These are phyloP conservation scores for Bruguiera hainesii DNA, from an alignment of 441 rosid species.

Conservation along the genomic window DNA sequence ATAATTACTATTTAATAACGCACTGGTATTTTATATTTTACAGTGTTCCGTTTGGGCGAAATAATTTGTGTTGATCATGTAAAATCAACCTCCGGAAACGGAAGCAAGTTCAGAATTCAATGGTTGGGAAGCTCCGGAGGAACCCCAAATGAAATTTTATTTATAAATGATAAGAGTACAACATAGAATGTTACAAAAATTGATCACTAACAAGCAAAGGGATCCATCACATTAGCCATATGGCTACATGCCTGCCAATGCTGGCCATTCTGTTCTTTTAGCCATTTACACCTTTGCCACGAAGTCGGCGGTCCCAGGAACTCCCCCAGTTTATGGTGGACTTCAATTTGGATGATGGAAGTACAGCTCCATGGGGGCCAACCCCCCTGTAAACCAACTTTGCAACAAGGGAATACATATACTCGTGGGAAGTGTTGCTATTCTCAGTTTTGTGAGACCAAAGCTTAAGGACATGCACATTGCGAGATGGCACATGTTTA, in stretches of 20 bases:
- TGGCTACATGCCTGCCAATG: constrained; percentile 12
- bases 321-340: constrained; percentile 12
- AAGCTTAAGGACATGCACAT: not conserved
- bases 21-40: too few species aligned
- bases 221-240: constrained; percentile 5
- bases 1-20: too few species aligned
- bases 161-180: constrained; percentile 15
- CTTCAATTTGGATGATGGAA: not conserved
- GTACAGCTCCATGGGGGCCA: not conserved
- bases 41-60: too few species aligned
- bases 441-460: not conserved
- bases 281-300: constrained; percentile 18
- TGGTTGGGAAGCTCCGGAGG: not conserved
- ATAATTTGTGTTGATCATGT: too few species aligned
- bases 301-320: too few species aligned
- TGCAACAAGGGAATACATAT: too few species aligned
- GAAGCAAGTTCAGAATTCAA: not conserved
- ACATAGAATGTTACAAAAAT: constrained; percentile 24
- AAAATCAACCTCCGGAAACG: too few species aligned
- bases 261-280: constrained; percentile 4
- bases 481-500: not conserved
- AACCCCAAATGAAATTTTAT: constrained; percentile 15
- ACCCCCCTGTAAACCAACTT: not conserved
- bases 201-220: constrained; percentile 1
- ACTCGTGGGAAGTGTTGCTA: not conserved